Conservation (phyloP, 1,284 basidiomycete species). For the Kwoniella shivajii region DNA sequence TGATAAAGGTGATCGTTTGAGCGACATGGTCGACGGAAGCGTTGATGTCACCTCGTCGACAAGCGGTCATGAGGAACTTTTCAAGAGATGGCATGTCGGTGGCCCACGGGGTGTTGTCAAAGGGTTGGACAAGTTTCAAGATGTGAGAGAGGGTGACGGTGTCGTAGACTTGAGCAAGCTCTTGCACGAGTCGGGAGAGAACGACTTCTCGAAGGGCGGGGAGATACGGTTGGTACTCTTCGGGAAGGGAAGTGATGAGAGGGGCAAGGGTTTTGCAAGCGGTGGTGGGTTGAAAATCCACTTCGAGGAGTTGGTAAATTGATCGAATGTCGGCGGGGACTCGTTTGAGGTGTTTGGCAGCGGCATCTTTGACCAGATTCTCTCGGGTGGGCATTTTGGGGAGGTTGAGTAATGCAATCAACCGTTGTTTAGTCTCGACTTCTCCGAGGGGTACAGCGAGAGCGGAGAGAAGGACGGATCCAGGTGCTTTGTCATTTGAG, state of each 20-base stretch:
- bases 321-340: constrained; percentile 76
- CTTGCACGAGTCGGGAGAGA: constrained; percentile 88
- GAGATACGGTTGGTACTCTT: constrained; percentile 75
- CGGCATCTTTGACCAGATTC: constrained; percentile 81
- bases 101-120: constrained; percentile 62
- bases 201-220: constrained; percentile 89
- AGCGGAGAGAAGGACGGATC: constrained; percentile 88
- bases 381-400: constrained; percentile 82
- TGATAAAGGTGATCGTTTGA: constrained; percentile 76
- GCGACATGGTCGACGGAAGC: constrained; percentile 88
- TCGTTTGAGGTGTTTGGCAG: constrained; percentile 79
- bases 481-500: constrained; percentile 79
- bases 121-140: constrained; percentile 72
- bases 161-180: constrained; percentile 92
- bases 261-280: constrained; percentile 83
- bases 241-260: constrained; percentile 68
- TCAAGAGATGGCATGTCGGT: constrained; percentile 75
- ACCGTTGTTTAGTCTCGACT: constrained; percentile 70
- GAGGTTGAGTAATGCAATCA: constrained; percentile 86
- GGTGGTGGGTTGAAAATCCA: constrained; percentile 91
- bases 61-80: constrained; percentile 90
- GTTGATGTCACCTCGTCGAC: constrained; percentile 82
- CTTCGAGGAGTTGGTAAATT: constrained; percentile 89
- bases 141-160: constrained; percentile 79
- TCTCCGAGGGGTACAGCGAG: constrained; percentile 87